Base-by-base conservation (phyloP, 352 stramenopile genomes). In the Thalassiosira delicatula region DNA sequence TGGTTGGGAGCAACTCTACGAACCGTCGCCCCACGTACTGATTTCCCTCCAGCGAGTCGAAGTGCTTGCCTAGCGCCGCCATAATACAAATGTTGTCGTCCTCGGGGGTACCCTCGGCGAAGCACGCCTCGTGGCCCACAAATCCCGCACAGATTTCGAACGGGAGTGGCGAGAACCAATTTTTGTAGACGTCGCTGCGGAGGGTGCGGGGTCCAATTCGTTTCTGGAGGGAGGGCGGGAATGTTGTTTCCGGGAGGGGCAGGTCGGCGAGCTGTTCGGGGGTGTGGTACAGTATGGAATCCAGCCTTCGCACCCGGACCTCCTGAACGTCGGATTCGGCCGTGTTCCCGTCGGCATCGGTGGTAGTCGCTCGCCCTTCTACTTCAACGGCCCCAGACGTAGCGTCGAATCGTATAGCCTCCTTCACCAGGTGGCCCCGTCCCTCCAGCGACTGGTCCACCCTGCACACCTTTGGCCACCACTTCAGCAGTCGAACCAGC, bases 81-180 rank as follows among this genome's bases (percentile, higher is more conserved):
- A 92, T 67, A 30, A 84, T 72, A 35, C 53, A 46, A 25, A 87
- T 53, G 21, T 77, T 79, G 0, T 85, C 78, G 53, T 88, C 79
- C 78, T 80, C 65, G 9, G 79, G 67, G 57, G 79, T 42, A 27
- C 85, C 79, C 37, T 80, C 63, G 3, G 46, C 83, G 35, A 92
- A 70, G 54, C 76, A 88, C 5, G 75, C 25, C 65, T 91, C 83
- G 23, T 87, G 21, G 30, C 54, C 68, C 33, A 93, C 85, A 54
- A 90, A 93, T 3, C 70, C 54, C 25, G 85, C 76, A 87, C 89
- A 93, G 8, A 92, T 87, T 37, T 91, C 89, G 19, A 92, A 82
- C 0, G 85, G 81, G 3, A 93, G 35, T 12, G 83, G 63, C 11
- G 37, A 32, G 72, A 92, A 92, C 87, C 85, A 93, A 42, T 78